These are phyloP conservation scores for Vachellia collinsii DNA, from an alignment of 306 rosid species.

Conservation along the genomic window DNA sequence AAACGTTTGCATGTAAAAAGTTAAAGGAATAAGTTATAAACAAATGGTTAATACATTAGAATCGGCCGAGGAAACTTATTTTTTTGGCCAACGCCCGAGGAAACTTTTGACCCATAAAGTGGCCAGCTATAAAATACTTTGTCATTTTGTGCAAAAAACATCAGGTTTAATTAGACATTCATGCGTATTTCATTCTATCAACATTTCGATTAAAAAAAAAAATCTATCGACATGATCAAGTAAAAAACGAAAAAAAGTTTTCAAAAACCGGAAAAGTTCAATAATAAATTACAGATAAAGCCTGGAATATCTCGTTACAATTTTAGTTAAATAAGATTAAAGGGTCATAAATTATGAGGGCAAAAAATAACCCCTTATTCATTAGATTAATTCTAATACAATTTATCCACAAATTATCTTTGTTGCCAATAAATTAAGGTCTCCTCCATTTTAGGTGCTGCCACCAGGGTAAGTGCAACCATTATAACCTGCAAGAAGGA, in stretches of 20 bases:
- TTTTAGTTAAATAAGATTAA: conserved; percentile 24
- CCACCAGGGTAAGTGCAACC: conserved; percentile 72
- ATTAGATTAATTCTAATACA: conserved; percentile 22
- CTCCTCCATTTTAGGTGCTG: conserved; percentile 44
- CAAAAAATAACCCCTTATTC: conserved; percentile 31
- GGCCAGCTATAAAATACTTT: not conserved
- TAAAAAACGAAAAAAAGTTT: not conserved
- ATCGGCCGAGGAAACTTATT: too few species aligned
- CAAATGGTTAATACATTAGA: not conserved
- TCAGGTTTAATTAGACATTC: too few species aligned
- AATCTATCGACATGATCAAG: too few species aligned
- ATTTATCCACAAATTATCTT: conserved; percentile 30
- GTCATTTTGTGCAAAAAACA: not conserved
- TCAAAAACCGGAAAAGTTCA: not conserved
- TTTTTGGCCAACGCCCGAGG: too few species aligned
- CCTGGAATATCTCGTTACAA: conserved; percentile 29
- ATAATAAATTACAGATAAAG: not conserved
- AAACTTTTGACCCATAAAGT: too few species aligned
- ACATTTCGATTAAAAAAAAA: too few species aligned
- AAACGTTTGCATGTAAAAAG: not conserved
- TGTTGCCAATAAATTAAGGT: conserved; percentile 7
- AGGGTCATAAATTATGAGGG: conserved; percentile 19
- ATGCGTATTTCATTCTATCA: too few species aligned
- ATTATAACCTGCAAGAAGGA: conserved; percentile 69
- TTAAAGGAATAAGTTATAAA: too few species aligned